Percentiles rank a stretch among this genome's conserved stretches.
Evolutionary conservation across 495 filamentous ascomycete species (phyloP).

Genomic region (Patellaria atrata): DNA sequence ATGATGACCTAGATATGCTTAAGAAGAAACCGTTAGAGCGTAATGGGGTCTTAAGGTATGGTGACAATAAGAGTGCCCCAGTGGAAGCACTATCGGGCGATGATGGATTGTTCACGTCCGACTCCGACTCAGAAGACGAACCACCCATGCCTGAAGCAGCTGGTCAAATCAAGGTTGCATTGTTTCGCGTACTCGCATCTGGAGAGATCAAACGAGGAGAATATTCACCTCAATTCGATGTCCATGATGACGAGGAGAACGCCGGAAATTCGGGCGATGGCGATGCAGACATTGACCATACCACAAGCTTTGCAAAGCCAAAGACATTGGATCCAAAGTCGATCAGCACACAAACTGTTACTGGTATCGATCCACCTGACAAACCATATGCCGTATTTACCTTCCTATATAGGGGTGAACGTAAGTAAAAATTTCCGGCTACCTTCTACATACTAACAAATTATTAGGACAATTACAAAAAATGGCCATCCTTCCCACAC

Average conservation of each 20-base stretch:
- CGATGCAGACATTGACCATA: slow-evolving; percentile 75
- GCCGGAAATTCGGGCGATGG: slow-evolving; percentile 29
- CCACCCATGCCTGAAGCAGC: slow-evolving; percentile 76
- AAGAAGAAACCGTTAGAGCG: slow-evolving; percentile 33
- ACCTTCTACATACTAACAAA: slow-evolving; percentile 9
- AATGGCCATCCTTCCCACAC: slow-evolving; percentile 66
- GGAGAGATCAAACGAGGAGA: slow-evolving; percentile 95
- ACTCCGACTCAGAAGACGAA: slow-evolving; percentile 73
- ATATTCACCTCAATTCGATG: slow-evolving; percentile 96
- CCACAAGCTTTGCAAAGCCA: slow-evolving; percentile 95
- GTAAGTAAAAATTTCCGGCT: slow-evolving; percentile 42
- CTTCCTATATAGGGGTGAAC: slow-evolving; percentile 92
- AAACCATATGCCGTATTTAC: slow-evolving; percentile 95
- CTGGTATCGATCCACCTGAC: slow-evolving; percentile 90
- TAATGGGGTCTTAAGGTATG: slow-evolving; percentile 61
- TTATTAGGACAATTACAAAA: slow-evolving; percentile 72
- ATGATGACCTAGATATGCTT: slow-evolving; percentile 33
- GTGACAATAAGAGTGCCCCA: slow-evolving; percentile 54
- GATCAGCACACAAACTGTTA: slow-evolving; percentile 96
- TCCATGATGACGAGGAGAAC: slow-evolving; percentile 79
- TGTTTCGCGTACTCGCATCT: slow-evolving; percentile 89
- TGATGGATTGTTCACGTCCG: slow-evolving; percentile 43
- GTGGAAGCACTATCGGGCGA: slow-evolving; percentile 61
- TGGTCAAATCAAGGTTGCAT: slow-evolving; percentile 94
- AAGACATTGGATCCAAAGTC: slow-evolving; percentile 93